A percentile compares a stretch with the other conserved stretches of the same genome.
phyloP scores from a whole-genome alignment of 2,329 filamentous ascomycete species.

The Neocucurbitaria cava region DNA sequence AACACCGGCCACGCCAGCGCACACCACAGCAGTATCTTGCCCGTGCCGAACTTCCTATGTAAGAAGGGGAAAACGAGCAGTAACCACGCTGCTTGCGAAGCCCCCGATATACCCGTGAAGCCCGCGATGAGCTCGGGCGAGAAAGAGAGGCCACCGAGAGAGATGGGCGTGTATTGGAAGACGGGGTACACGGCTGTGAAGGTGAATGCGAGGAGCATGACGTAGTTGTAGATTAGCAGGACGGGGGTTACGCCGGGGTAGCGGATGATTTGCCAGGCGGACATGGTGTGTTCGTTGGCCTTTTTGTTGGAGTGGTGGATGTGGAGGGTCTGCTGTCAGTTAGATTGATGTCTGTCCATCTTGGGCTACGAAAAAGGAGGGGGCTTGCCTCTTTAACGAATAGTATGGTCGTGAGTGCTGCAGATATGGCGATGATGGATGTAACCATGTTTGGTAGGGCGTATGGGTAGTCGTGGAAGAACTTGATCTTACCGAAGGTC shows the following conservation, averaged over 20 bases:
- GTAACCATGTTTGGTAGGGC: slow-evolving; percentile 68
- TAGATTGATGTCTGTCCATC: background rate
- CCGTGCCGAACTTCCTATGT: slow-evolving; percentile 71
- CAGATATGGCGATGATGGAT: slow-evolving; percentile 61
- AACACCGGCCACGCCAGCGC: slow-evolving; percentile 68
- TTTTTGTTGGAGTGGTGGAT: slow-evolving; percentile 26
- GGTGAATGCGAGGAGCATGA: slow-evolving; percentile 72
- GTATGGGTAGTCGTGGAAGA: slow-evolving; percentile 72
- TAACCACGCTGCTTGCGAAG: slow-evolving; percentile 74
- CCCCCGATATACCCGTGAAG: slow-evolving; percentile 69
- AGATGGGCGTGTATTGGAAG: slow-evolving; percentile 69
- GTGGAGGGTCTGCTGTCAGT: slow-evolving; percentile 39
- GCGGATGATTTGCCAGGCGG: slow-evolving; percentile 63
- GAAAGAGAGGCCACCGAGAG: slow-evolving; percentile 71
- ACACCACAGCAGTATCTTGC: slow-evolving; percentile 67
- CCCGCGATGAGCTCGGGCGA: slow-evolving; percentile 68
- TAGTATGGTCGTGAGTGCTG: slow-evolving; percentile 60
- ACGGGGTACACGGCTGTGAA: slow-evolving; percentile 76
- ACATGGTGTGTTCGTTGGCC: slow-evolving; percentile 45
- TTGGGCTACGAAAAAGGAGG: too few species aligned
- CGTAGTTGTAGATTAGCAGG: slow-evolving; percentile 69
- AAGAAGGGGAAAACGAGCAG: slow-evolving; percentile 72
- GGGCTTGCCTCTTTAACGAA: slow-evolving; percentile 65
- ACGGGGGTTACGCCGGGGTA: slow-evolving; percentile 71
- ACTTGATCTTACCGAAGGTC: slow-evolving; percentile 61